Percentiles rank a stretch among this genome's conserved stretches.
phyloP scores from a whole-genome alignment of 257 asterid species.

The Lavandula angustifolia region DNA sequence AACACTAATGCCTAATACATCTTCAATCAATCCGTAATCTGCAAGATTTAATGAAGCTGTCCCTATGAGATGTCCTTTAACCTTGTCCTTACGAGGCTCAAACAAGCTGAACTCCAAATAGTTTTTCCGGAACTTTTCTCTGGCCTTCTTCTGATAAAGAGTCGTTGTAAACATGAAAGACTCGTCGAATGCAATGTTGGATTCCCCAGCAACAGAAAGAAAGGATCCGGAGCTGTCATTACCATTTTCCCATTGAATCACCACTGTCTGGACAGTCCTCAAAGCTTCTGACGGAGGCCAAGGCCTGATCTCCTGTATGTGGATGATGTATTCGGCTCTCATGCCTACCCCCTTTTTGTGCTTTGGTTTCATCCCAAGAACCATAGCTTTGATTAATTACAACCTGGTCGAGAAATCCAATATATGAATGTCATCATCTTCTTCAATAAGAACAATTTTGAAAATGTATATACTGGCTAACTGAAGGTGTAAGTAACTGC shows the following conservation, averaged over 20 bases:
- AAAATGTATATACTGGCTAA: background rate
- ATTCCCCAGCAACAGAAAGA: slow-evolving; percentile 56
- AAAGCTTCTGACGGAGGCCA: slow-evolving; percentile 87
- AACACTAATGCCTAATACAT: slow-evolving; percentile 42
- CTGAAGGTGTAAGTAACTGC: background rate
- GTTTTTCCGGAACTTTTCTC: slow-evolving; percentile 64
- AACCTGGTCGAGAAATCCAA: slow-evolving; percentile 31
- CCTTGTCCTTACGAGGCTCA: slow-evolving; percentile 79
- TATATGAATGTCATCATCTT: background rate
- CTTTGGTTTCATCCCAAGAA: slow-evolving; percentile 71
- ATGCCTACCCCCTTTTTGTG: slow-evolving; percentile 55
- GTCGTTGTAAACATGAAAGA: slow-evolving; percentile 60
- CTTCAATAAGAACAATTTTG: background rate
- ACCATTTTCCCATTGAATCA: slow-evolving; percentile 78
- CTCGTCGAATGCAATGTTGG: slow-evolving; percentile 60
- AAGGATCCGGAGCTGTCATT: slow-evolving; percentile 62
- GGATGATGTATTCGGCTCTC: slow-evolving; percentile 54
- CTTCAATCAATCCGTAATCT: slow-evolving; percentile 66
- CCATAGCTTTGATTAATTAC: slow-evolving; percentile 51
- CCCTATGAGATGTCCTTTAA: slow-evolving; percentile 66
- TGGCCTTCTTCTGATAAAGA: slow-evolving; percentile 46
- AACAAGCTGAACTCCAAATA: slow-evolving; percentile 61
- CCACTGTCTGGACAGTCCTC: slow-evolving; percentile 62
- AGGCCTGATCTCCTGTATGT: slow-evolving; percentile 64
- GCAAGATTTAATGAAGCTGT: slow-evolving; percentile 69